These are phyloP conservation scores for Boletellus deceptivus DNA, from an alignment of 1,284 basidiomycete species.

Conservation along the genomic window DNA sequence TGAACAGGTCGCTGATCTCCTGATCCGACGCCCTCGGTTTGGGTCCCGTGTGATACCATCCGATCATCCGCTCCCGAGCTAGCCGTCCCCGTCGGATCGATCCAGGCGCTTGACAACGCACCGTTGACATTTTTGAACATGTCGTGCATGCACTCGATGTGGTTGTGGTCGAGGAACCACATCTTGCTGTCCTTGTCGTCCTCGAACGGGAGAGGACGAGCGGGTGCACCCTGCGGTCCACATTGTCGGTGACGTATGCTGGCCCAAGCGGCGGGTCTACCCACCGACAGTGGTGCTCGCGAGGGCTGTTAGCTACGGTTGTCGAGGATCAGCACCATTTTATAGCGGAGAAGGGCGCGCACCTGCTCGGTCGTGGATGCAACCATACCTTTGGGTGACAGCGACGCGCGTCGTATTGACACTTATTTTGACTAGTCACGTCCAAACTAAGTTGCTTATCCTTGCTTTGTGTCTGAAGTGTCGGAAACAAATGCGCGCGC, in stretches of 20 bases:
- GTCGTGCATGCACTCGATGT: constrained; percentile 97
- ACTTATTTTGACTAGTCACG: constrained; percentile 18
- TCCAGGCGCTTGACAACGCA: constrained; percentile 40
- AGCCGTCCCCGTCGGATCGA: constrained; percentile 1
- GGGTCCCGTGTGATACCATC: constrained; percentile 98
- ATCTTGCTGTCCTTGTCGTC: constrained; percentile 97
- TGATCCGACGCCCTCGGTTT: constrained; percentile 94
- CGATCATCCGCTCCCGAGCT: constrained; percentile 96
- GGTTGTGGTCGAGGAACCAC: constrained; percentile 99
- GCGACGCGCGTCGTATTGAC: too few species aligned
- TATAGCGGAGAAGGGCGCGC: constrained; percentile 1
- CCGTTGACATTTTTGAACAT: constrained; percentile 99
- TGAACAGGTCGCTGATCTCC: constrained; percentile 97
- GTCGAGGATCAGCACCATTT: background rate
- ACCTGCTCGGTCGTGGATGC: constrained; percentile 75
- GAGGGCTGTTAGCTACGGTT: constrained; percentile 55
- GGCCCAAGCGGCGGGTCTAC: constrained; percentile 26
- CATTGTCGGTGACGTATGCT: constrained; percentile 2
- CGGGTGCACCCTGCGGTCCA: constrained; percentile 71
- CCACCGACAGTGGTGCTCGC: constrained; percentile 70
- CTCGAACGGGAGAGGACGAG: constrained; percentile 92
- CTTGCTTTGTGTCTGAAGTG: too few species aligned
- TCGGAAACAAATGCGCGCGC: too few species aligned
- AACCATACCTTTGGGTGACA: constrained; percentile 46
- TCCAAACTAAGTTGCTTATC: too few species aligned